phyloP scores from a whole-genome alignment of 345 rosid species.

The Rhizophora apiculata region DNA sequence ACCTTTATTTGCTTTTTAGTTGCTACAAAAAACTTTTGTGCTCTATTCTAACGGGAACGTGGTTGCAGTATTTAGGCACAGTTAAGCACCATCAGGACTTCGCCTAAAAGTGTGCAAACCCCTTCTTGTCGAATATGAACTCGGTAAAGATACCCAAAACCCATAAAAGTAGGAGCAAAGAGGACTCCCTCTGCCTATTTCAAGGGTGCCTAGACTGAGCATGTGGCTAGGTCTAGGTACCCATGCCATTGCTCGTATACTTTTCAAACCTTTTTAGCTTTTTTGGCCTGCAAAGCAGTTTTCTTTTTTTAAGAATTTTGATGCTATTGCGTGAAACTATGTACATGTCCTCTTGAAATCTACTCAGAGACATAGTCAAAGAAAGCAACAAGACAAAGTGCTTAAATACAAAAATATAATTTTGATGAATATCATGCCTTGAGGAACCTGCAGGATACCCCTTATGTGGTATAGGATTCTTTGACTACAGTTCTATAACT shows the following conservation, averaged over 20 bases:
- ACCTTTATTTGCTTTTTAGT: neutral
- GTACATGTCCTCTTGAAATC: neutral
- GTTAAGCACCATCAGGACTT: neutral
- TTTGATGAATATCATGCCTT: neutral
- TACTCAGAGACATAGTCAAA: no score
- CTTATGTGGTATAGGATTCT: neutral
- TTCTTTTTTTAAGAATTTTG: conserved; percentile 21
- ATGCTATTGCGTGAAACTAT: neutral
- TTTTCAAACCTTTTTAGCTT: conserved; percentile 22
- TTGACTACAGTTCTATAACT: conserved; percentile 4
- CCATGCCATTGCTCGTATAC: neutral
- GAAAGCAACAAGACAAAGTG: neutral
- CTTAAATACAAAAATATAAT: neutral
- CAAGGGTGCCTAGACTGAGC: no score
- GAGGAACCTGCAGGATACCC: no score
- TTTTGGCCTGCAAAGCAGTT: conserved; percentile 25
- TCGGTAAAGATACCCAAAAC: no score
- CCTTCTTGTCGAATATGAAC: no score
- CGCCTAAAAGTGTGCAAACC: neutral
- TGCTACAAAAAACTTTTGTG: neutral
- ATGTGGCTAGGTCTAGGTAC: no score
- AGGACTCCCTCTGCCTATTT: no score
- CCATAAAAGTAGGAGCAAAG: no score
- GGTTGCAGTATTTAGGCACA: neutral
- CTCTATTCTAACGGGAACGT: neutral